Base-by-base conservation (phyloP, 2,329 filamentous ascomycete species). In the Aureobasidium musti region DNA sequence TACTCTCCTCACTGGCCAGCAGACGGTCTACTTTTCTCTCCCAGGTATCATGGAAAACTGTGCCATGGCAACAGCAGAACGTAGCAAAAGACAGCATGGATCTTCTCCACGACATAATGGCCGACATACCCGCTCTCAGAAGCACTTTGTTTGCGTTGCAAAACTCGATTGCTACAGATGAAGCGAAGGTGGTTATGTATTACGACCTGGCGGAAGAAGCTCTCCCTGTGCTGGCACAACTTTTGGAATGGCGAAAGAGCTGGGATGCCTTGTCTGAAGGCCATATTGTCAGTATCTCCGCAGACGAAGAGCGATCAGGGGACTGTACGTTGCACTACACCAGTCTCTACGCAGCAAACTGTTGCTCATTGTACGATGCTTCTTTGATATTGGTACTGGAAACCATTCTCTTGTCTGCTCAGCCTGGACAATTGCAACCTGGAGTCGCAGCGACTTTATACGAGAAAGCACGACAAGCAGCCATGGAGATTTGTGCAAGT, bases 41-140 rank as follows among this genome's bases (percentile, higher is more conserved):
- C 1, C 13, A 30, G 28, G 7, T 28, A 23, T 26, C 37, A 26
- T 57, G 53, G 53, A 57, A n/a, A 37, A 57, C 37, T 5, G n/a
- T 30, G 8, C 53, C 53, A 3, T 57, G 53, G 53, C 53, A 57
- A 43, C 37, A 30, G 14, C 53, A 57, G 14, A n/a, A 19, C 8
- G 14, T 43, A 30, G n/a, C 53, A 19, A 57, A 57, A 30, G 53
- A 57, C 17, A 28, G 21, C 14, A 57, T 57, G 53, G 53, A 57
- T 43, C 5, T 2, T 43, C 53, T 57, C 8, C 53, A 43, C 23
- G 53, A 57, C 23, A 57, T 43, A 14, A 57, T 57, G 53, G 14
- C 28, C 13, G 35, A 57, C 10, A 23, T 57, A 30, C 53, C 53
- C 14, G 53, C 21, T 13, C 37, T 57, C 14, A 26, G 53, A 35